phyloP scores from a whole-genome alignment of 2,329 filamentous ascomycete species.

The Trichophaea hybrida region DNA sequence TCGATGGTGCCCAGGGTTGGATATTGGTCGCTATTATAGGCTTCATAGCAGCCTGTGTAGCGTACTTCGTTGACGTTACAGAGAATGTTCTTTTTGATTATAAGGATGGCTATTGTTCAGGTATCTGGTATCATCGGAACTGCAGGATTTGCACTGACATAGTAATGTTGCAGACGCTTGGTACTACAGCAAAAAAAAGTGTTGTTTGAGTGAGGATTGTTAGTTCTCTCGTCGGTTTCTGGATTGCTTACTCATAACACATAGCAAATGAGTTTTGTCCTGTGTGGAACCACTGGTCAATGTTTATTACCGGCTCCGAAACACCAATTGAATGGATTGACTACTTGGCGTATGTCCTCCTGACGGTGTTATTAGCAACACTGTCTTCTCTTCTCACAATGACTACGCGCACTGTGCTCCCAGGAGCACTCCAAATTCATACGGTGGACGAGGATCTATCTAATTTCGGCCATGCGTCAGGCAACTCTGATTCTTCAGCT shows the following conservation, averaged over 20 bases:
- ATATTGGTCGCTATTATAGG: conserved; percentile 82
- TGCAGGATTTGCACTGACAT: background rate
- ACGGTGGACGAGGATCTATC: conserved; percentile 88
- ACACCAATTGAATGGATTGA: conserved; percentile 39
- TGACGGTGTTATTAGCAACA: conserved; percentile 55
- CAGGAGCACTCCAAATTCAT: conserved; percentile 69
- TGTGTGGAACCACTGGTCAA: conserved; percentile 23
- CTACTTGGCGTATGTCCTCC: conserved; percentile 58
- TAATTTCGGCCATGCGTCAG: conserved; percentile 35
- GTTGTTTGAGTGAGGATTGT: conserved; percentile 42
- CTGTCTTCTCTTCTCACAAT: conserved; percentile 67
- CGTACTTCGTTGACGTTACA: conserved; percentile 77
- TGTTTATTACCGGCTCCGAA: conserved; percentile 19
- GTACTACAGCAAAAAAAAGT: conserved; percentile 57
- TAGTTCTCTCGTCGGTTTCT: conserved; percentile 2
- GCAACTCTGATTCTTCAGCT: conserved; percentile 28
- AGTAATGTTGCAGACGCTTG: conserved; percentile 40
- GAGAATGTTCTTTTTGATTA: conserved; percentile 76
- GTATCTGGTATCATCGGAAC: conserved; percentile 11
- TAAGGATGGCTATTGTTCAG: conserved; percentile 75
- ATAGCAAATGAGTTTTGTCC: conserved; percentile 21
- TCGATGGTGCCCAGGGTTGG: conserved; percentile 89
- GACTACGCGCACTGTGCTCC: conserved; percentile 84
- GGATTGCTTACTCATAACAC: conserved; percentile 14
- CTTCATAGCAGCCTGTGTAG: conserved; percentile 66